A percentile compares a stretch with the other conserved stretches of the same genome.
phyloP scores from a whole-genome alignment of 768 basidiomycete genomes.

The Kwoniella heveanensis region DNA sequence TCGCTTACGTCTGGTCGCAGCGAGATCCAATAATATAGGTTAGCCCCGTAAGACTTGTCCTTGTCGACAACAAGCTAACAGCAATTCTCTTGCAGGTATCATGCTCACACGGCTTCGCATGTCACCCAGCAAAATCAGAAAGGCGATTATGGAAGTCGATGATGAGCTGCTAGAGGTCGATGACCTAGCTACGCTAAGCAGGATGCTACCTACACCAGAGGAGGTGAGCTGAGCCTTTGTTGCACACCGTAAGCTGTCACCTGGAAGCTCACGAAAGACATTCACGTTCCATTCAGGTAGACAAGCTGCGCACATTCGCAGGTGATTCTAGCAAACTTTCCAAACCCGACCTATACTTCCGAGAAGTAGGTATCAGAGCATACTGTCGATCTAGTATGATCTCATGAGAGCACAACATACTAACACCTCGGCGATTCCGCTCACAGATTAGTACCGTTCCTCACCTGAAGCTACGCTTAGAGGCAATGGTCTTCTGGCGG shows the following conservation, averaged over 20 bases:
- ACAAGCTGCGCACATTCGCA: slow-evolving; percentile 66
- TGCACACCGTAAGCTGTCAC: background rate
- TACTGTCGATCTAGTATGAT: background rate
- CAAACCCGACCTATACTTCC: slow-evolving; percentile 81
- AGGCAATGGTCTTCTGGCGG: slow-evolving; percentile 81
- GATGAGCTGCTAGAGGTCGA: slow-evolving; percentile 72
- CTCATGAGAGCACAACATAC: too few relatives aligned
- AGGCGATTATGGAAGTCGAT: slow-evolving; percentile 71
- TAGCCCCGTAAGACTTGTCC: slow-evolving; percentile 33
- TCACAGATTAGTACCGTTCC: slow-evolving; percentile 75
- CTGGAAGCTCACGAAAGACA: background rate
- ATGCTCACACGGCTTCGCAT: slow-evolving; percentile 79
- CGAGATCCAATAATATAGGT: slow-evolving; percentile 83
- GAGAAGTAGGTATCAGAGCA: slow-evolving; percentile 61
- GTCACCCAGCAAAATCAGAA: slow-evolving; percentile 67
- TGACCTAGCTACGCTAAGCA: slow-evolving; percentile 71
- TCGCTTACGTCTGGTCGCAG: slow-evolving; percentile 25
- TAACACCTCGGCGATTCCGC: background rate
- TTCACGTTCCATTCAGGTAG: slow-evolving; percentile 59
- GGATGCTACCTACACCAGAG: slow-evolving; percentile 76
- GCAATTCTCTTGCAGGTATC: slow-evolving; percentile 63
- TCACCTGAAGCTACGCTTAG: slow-evolving; percentile 69
- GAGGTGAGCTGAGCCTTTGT: slow-evolving; percentile 65
- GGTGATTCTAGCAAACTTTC: slow-evolving; percentile 73
- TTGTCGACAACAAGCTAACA: background rate